These are phyloP conservation scores for Aurifilum marmelostoma DNA, from an alignment of 2,329 filamentous ascomycete genomes.

Conservation along the genomic window DNA sequence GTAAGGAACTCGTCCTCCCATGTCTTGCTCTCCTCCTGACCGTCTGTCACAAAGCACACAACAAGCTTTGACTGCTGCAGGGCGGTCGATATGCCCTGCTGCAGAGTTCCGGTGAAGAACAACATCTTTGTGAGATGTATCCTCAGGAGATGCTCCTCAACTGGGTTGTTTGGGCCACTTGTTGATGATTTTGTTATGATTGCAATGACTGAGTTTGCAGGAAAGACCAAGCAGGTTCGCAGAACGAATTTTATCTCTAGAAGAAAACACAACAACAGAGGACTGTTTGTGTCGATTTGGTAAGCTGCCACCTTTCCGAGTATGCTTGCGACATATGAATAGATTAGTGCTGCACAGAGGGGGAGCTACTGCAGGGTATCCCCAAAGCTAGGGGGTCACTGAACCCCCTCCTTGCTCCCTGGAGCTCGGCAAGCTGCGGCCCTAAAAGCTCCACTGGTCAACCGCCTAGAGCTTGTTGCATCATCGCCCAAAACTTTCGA, in stretches of 20 bases:
- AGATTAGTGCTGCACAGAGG: neutral
- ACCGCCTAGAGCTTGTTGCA: conserved; percentile 13
- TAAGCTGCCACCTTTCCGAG: conserved; percentile 2
- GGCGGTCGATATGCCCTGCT: conserved; percentile 78
- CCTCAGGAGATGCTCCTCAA: neutral
- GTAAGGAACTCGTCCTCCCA: conserved; percentile 75
- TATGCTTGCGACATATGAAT: neutral
- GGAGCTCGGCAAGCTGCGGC: conserved; percentile 1
- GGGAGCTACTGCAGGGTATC: neutral
- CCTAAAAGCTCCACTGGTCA: conserved; percentile 9
- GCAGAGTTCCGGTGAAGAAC: conserved; percentile 79
- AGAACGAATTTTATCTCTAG: neutral
- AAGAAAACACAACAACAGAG: too few relatives aligned
- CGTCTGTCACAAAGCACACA: conserved; percentile 85
- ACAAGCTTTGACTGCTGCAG: conserved; percentile 77
- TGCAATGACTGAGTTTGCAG: neutral
- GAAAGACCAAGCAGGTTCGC: neutral
- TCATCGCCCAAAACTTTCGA: conserved; percentile 18
- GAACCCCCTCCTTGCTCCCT: neutral
- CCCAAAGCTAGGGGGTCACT: neutral
- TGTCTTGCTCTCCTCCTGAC: conserved; percentile 65
- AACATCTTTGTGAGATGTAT: conserved; percentile 53
- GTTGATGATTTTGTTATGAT: neutral
- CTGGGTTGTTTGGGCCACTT: neutral
- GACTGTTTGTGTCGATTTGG: neutral